Evolutionary conservation across 2,329 filamentous ascomycete species (phyloP).

Genomic region (Aspergillus piperis): DNA sequence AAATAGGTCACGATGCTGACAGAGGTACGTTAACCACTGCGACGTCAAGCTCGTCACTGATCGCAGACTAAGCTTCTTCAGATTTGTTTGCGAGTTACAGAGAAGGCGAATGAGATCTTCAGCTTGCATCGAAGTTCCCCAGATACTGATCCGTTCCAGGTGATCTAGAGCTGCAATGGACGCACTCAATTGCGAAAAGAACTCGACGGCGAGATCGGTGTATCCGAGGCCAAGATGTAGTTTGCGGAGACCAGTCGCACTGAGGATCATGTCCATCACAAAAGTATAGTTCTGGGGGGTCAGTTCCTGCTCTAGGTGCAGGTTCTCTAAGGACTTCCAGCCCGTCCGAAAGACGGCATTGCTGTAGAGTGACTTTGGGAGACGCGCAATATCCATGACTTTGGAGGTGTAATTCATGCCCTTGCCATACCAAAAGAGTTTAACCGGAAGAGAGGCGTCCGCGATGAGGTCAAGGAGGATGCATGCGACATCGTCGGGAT

Average conservation of each 20-base stretch:
- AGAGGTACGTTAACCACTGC: background rate
- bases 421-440: constrained; percentile 17
- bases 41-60: constrained; percentile 5
- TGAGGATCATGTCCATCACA: constrained; percentile 9
- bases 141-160: constrained; percentile 11
- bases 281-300: constrained; percentile 17
- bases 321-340: constrained; percentile 10
- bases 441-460: constrained; percentile 10
- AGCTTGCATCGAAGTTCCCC: constrained; percentile 3
- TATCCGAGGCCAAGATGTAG: constrained; percentile 14
- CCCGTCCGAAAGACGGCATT: constrained; percentile 6
- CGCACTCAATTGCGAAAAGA: constrained; percentile 9
- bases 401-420: constrained; percentile 14
- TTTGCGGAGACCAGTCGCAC: constrained; percentile 10
- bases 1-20: constrained; percentile 4
- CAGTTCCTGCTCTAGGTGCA: constrained; percentile 15
- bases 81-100: background rate
- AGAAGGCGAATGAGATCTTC: constrained; percentile 10
- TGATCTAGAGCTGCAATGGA: background rate
- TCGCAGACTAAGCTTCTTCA: background rate
- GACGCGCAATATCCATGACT: constrained; percentile 10
- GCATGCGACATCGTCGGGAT: constrained; percentile 12
- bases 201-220: constrained; percentile 13
- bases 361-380: constrained; percentile 13
- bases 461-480: constrained; percentile 14